Base-by-base conservation (phyloP, 495 filamentous ascomycete species). In the Xylaria cubensis region DNA sequence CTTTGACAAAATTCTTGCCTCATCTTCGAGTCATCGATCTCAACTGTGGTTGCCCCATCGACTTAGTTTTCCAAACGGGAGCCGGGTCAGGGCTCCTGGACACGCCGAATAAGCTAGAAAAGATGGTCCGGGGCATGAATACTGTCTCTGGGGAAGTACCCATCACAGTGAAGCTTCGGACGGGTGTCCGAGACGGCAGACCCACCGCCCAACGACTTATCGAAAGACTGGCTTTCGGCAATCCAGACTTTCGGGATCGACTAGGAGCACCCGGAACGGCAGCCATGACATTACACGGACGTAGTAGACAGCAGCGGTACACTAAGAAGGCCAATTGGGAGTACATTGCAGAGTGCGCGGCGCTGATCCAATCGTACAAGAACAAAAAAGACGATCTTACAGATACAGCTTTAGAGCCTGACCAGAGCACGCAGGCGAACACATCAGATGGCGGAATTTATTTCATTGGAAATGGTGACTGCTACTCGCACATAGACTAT, bases 31-130 rank as follows among this genome's bases (percentile, higher is more conserved):
- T 97, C 6, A 90, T 99, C 69, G 96, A 99, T 77, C 81, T 99
- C 71, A 99, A 99, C 82, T 97, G 95, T 76, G 96, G 96, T 41
- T 99, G 96, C 77, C 96, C 96, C 19, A 97, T 99, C 76, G 95
- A 99, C 73, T 87, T 97, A 67, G 90, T 99, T 53, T 97, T 88
- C 84, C 88, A 92, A 50, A 86, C 91, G 48, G 96, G 96, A 55
- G 93, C 93, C 26, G 96, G 96, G 3, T 97, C 95, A n/a, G 94
- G 93, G n/a, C 88, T 99, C 1, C 88, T 99, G 17, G 96, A 98
- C 72, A 84, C 89, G 50, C 91, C 87, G 51, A 87, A 88, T 36
- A 97, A 97, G 79, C 80, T 99, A 50, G 93, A 97, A 75, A 94
- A 94, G 80, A 98, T 97, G 75, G 85, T 98, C 66, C 86, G 94